Evolutionary conservation across 2,329 filamentous ascomycete genomes (phyloP).

Genomic region (Leptographium radiaticola): DNA sequence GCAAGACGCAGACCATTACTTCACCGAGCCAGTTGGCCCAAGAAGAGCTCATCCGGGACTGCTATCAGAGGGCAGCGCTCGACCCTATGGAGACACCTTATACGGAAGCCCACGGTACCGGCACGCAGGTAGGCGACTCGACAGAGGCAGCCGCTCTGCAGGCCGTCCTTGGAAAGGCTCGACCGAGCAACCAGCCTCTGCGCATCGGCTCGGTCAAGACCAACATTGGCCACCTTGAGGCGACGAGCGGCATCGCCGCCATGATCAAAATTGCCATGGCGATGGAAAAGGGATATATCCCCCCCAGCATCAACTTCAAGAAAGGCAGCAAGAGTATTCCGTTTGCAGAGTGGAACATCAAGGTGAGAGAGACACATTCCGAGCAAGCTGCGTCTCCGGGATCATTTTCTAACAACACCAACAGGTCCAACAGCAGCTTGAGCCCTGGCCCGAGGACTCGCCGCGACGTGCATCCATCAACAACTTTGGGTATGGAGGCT

Average conservation of each 20-base stretch:
- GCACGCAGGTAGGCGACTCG: conserved; percentile 17
- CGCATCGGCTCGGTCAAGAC: conserved; percentile 25
- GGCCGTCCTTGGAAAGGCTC: conserved; percentile 15
- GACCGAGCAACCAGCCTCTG: neutral
- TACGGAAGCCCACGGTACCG: conserved; percentile 30
- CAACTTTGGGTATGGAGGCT: conserved; percentile 28
- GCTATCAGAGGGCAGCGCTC: conserved; percentile 7
- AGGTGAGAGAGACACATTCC: conserved; percentile 6
- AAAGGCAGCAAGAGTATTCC: conserved; percentile 30
- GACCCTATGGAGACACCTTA: conserved; percentile 11
- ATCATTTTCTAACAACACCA: neutral
- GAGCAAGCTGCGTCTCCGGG: neutral
- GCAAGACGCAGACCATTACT: conserved; percentile 9
- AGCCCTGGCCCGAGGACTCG: neutral
- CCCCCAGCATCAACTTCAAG: conserved; percentile 29
- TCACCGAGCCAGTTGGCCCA: conserved; percentile 15
- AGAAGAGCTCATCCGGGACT: conserved; percentile 8
- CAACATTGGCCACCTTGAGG: conserved; percentile 32
- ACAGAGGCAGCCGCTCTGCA: conserved; percentile 23
- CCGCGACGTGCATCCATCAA: conserved; percentile 25
- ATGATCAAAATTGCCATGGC: conserved; percentile 26
- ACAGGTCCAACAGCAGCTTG: neutral
- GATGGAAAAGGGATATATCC: conserved; percentile 21
- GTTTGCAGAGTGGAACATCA: conserved; percentile 23
- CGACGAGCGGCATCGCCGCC: conserved; percentile 29